Conservation (phyloP, 495 filamentous ascomycete species). For the Parmelia sp. region DNA sequence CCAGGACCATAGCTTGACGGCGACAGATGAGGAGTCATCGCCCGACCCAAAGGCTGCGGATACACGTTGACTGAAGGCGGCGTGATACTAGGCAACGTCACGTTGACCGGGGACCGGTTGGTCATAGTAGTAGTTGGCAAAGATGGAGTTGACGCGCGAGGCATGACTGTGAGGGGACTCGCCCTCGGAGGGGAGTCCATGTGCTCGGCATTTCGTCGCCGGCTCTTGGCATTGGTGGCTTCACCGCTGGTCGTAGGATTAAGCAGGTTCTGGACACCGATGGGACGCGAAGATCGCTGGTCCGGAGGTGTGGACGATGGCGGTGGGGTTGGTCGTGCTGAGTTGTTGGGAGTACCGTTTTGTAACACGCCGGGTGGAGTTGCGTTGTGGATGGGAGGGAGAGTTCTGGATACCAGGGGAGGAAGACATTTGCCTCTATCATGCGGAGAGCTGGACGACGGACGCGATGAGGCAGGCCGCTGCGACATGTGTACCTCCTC, state of each 20-base stretch:
- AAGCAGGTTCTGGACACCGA: conserved; percentile 47
- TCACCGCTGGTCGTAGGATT: conserved; percentile 39
- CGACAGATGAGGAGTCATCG: conserved; percentile 53
- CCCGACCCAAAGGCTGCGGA: conserved; percentile 41
- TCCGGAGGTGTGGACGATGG: conserved; percentile 30
- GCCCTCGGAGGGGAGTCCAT: conserved; percentile 31
- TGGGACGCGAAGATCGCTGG: conserved; percentile 34
- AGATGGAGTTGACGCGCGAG: conserved; percentile 29
- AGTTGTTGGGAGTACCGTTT: conserved; percentile 24
- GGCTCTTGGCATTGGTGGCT: conserved; percentile 6
- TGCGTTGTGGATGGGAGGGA: conserved; percentile 23
- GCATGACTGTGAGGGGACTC: conserved; percentile 33
- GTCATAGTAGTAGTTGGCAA: conserved; percentile 20
- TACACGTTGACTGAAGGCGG: conserved; percentile 30
- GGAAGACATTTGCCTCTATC: conserved; percentile 18
- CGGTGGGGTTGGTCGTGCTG: conserved; percentile 37
- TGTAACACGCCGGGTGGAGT: conserved; percentile 9
- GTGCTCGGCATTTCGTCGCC: conserved; percentile 27
- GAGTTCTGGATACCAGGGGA: conserved; percentile 18
- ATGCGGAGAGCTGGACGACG: conserved; percentile 24
- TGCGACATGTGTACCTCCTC: conserved; percentile 47
- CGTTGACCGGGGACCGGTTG: conserved; percentile 21
- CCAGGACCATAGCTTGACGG: conserved; percentile 46
- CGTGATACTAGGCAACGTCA: conserved; percentile 27
- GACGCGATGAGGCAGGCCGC: conserved; percentile 33